These are phyloP conservation scores for Leptosphaerulina australis DNA, from an alignment of 2,329 filamentous ascomycete species.

Conservation along the genomic window DNA sequence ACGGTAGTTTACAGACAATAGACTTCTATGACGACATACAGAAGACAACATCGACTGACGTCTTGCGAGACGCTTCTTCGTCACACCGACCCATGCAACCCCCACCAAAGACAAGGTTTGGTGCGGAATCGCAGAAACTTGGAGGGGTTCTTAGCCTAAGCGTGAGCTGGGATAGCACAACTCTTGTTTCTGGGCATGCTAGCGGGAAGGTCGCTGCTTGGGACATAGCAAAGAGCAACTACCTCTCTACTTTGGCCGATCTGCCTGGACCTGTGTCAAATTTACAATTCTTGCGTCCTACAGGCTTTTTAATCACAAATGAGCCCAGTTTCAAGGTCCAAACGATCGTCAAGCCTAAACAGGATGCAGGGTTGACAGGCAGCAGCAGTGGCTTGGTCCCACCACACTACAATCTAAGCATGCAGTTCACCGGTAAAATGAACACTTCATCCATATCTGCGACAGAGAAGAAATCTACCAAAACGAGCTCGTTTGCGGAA, in stretches of 20 bases:
- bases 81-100: constrained; percentile 58
- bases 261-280: constrained; percentile 86
- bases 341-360: constrained; percentile 79
- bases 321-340: constrained; percentile 57
- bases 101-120: constrained; percentile 49
- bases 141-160: constrained; percentile 72
- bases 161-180: constrained; percentile 81
- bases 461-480: constrained; percentile 24
- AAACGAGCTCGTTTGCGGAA: constrained; percentile 45
- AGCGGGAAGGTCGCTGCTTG: constrained; percentile 80
- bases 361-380: constrained; percentile 57
- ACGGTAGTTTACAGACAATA: constrained; percentile 78
- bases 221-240: constrained; percentile 75
- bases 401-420: constrained; percentile 68
- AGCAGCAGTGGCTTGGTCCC: constrained; percentile 49
- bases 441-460: constrained; percentile 39
- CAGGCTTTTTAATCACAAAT: constrained; percentile 50
- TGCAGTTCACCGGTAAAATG: constrained; percentile 61
- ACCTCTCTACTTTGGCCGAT: constrained; percentile 69
- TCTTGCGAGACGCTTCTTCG: constrained; percentile 62
- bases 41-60: constrained; percentile 45
- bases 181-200: constrained; percentile 78
- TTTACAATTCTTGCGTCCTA: constrained; percentile 71
- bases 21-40: constrained; percentile 69
- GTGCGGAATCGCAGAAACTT: constrained; percentile 64